Conservation (phyloP, 2,329 filamentous ascomycete genomes). For the Microsporum canis region DNA sequence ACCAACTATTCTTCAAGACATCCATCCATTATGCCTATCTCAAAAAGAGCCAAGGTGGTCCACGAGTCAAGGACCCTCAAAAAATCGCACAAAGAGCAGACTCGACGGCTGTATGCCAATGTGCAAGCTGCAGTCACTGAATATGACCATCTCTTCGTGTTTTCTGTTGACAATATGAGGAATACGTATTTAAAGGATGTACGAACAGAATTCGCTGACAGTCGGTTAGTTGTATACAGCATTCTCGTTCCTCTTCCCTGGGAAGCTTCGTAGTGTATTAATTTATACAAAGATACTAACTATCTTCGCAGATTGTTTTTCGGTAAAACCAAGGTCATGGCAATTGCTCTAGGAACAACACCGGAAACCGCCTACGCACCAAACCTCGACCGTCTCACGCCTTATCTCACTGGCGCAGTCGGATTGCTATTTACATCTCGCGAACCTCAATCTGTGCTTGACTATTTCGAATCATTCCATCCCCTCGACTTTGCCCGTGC, state of each 20-base stretch:
- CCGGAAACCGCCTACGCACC: slow-evolving; percentile 69
- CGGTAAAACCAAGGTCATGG: slow-evolving; percentile 98
- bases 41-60: slow-evolving; percentile 80
- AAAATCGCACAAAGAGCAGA: slow-evolving; percentile 81
- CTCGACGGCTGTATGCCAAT: slow-evolving; percentile 75
- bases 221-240: slow-evolving; percentile 49
- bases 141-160: slow-evolving; percentile 87
- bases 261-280: background rate
- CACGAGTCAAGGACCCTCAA: slow-evolving; percentile 86
- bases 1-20: background rate
- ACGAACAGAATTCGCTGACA: slow-evolving; percentile 70
- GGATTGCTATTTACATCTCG: slow-evolving; percentile 86
- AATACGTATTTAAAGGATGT: slow-evolving; percentile 93
- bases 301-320: slow-evolving; percentile 68
- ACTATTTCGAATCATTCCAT: slow-evolving; percentile 60
- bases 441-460: slow-evolving; percentile 51
- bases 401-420: slow-evolving; percentile 66
- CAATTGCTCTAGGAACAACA: slow-evolving; percentile 74
- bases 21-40: slow-evolving; percentile 71
- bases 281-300: background rate
- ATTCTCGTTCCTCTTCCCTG: background rate
- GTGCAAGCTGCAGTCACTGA: slow-evolving; percentile 74
- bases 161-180: slow-evolving; percentile 92
- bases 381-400: slow-evolving; percentile 58
- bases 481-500: slow-evolving; percentile 86